Evolutionary conservation across 176 grass and related monocot genomes (phyloP).

Genomic region (Raddia guianensis): DNA sequence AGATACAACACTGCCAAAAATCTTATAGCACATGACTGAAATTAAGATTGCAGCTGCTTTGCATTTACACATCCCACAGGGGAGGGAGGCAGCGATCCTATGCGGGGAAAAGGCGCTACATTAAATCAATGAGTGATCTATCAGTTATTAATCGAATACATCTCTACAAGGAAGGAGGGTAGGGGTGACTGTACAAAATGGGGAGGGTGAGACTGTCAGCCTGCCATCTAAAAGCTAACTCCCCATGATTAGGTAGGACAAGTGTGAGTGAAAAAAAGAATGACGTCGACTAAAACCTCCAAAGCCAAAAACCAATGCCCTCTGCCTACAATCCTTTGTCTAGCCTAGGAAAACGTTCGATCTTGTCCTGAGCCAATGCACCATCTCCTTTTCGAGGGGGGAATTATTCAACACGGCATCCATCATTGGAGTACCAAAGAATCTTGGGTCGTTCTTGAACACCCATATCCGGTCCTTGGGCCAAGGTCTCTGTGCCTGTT

Average conservation of each 20-base stretch:
- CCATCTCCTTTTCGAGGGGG: slow-evolving; percentile 91
- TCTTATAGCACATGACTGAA: slow-evolving; percentile 40
- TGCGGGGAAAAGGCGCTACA: slow-evolving; percentile 46
- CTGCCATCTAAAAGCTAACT: slow-evolving; percentile 64
- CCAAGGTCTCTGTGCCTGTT: slow-evolving; percentile 95
- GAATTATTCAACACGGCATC: slow-evolving; percentile 85
- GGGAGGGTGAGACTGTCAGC: slow-evolving; percentile 48
- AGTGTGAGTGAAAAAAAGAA: slow-evolving; percentile 74
- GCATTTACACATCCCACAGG: slow-evolving; percentile 50
- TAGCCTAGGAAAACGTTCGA: slow-evolving; percentile 82
- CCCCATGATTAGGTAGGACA: slow-evolving; percentile 50
- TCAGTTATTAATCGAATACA: slow-evolving; percentile 67
- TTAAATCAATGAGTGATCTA: slow-evolving; percentile 57
- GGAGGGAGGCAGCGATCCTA: slow-evolving; percentile 17
- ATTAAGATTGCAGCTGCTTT: slow-evolving; percentile 39
- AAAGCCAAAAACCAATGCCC: slow-evolving; percentile 36
- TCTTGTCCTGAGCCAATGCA: slow-evolving; percentile 96
- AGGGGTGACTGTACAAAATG: slow-evolving; percentile 57
- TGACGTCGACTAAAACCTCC: slow-evolving; percentile 59
- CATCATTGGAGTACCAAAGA: slow-evolving; percentile 98
- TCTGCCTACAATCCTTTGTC: slow-evolving; percentile 53
- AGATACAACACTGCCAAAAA: slow-evolving; percentile 18
- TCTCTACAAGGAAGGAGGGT: slow-evolving; percentile 51
- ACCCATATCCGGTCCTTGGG: slow-evolving; percentile 95
- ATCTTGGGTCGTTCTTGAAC: slow-evolving; percentile 83